Conservation (phyloP, 2,329 filamentous ascomycete genomes). For the Dactylellina cionopaga region DNA sequence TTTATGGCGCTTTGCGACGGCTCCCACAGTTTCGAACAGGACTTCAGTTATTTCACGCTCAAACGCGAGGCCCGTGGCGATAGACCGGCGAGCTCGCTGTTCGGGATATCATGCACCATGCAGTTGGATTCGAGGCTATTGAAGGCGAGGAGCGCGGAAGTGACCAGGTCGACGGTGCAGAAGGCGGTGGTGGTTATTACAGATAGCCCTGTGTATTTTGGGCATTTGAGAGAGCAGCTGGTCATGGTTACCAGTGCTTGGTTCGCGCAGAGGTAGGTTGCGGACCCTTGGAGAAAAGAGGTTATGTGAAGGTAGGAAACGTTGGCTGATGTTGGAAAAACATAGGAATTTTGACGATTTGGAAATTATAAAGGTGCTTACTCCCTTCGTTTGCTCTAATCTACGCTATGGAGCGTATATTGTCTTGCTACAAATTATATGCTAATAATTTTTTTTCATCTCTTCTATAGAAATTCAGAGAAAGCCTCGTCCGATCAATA, state of each 20-base stretch:
- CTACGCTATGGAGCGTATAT: slow-evolving; percentile 57
- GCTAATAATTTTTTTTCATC: too few relatives aligned
- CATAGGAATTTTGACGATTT: slow-evolving; percentile 83
- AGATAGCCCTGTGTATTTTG: slow-evolving; percentile 83
- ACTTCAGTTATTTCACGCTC: slow-evolving; percentile 98
- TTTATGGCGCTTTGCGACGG: slow-evolving; percentile 98
- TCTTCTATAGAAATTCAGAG: slow-evolving; percentile 48
- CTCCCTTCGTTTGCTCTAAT: slow-evolving; percentile 15
- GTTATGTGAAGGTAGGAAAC: not conserved
- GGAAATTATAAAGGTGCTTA: slow-evolving; percentile 78
- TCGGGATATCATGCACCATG: slow-evolving; percentile 93
- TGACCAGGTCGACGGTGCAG: slow-evolving; percentile 96
- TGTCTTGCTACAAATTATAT: too few relatives aligned
- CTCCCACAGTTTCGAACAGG: slow-evolving; percentile 90
- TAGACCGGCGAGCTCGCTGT: slow-evolving; percentile 79
- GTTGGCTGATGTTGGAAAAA: slow-evolving; percentile 25
- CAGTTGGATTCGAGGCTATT: slow-evolving; percentile 85
- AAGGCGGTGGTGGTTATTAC: slow-evolving; percentile 97
- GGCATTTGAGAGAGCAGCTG: slow-evolving; percentile 86
- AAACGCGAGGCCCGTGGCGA: slow-evolving; percentile 62
- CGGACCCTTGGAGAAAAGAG: slow-evolving; percentile 7
- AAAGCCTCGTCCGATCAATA: slow-evolving; percentile 51
- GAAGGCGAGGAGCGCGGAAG: slow-evolving; percentile 81
- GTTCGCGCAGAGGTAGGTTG: slow-evolving; percentile 82
- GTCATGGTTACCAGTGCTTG: slow-evolving; percentile 92